Evolutionary conservation across 2,329 filamentous ascomycete species (phyloP).

Genomic region (Pestalotiopsis sp.): DNA sequence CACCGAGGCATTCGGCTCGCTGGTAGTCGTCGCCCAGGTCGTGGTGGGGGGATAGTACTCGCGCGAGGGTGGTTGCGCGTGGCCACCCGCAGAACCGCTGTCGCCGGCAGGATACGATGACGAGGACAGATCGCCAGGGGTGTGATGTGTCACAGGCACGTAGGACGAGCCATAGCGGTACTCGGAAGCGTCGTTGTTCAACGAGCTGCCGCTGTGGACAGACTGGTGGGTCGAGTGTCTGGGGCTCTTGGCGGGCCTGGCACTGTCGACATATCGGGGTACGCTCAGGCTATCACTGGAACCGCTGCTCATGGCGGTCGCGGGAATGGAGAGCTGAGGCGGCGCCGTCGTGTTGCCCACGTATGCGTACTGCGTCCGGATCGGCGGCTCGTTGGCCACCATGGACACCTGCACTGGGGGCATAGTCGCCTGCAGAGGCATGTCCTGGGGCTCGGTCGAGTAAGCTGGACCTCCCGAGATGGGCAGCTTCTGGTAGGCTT

Average conservation of each 20-base stretch:
- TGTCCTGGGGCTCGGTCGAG: conserved; percentile 54
- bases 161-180: conserved; percentile 58
- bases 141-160: conserved; percentile 35
- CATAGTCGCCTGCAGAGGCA: conserved; percentile 57
- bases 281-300: conserved; percentile 55
- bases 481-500: conserved; percentile 57
- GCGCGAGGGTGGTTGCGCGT: conserved; percentile 15
- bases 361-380: conserved; percentile 60
- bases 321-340: conserved; percentile 49
- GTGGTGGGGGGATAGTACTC: conserved; percentile 56
- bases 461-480: conserved; percentile 51
- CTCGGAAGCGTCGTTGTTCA: conserved; percentile 55
- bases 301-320: conserved; percentile 39
- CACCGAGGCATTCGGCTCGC: conserved; percentile 45
- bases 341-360: conserved; percentile 52
- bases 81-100: conserved; percentile 17
- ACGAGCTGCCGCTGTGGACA: conserved; percentile 51
- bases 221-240: conserved; percentile 58
- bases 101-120: conserved; percentile 32
- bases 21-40: conserved; percentile 54
- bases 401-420: conserved; percentile 56
- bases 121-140: conserved; percentile 36
- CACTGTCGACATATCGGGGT: conserved; percentile 60
- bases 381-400: conserved; percentile 49
- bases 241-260: conserved; percentile 59